Evolutionary conservation across 805 yeast genomes (phyloP).

Genomic region (Schwanniomyces vanrijiae): DNA sequence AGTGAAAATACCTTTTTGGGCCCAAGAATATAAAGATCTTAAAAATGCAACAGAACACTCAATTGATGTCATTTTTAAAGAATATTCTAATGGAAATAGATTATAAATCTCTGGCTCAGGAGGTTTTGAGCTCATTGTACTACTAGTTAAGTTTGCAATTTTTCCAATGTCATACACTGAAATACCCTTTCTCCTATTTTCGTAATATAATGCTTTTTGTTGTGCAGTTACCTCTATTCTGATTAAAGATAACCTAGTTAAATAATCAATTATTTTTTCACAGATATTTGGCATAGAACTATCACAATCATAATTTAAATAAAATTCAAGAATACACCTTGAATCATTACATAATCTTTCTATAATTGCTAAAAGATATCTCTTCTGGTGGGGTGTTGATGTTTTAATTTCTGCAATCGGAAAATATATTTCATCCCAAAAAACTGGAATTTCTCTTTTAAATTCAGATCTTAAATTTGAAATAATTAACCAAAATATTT

Average conservation of each 20-base stretch:
- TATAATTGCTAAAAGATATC: conserved; percentile 79
- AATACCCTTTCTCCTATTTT: conserved; percentile 49
- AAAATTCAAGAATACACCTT: conserved; percentile 85
- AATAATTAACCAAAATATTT: conserved; percentile 88
- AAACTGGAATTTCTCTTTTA: conserved; percentile 91
- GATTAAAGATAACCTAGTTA: conserved; percentile 69
- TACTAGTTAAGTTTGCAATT: conserved; percentile 74
- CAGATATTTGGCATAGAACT: conserved; percentile 76
- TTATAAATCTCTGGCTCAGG: conserved; percentile 56
- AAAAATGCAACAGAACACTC: conserved; percentile 79
- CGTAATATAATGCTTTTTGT: conserved; percentile 54
- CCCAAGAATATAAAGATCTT: conserved; percentile 82
- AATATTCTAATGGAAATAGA: conserved; percentile 74
- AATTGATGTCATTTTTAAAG: conserved; percentile 78
- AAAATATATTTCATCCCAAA: conserved; percentile 88
- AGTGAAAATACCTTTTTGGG: conserved; percentile 53
- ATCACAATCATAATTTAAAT: conserved; percentile 95
- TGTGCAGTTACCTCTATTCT: conserved; percentile 70
- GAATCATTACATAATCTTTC: conserved; percentile 86
- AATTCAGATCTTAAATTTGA: conserved; percentile 83
- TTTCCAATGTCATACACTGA: conserved; percentile 73
- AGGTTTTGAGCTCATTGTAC: conserved; percentile 54
- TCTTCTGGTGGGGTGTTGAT: conserved; percentile 89
- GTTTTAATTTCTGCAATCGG: conserved; percentile 92
- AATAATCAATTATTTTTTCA: conserved; percentile 76